phyloP scores from a whole-genome alignment of 805 yeast genomes.

The Tetrapisispora nanseiensis region DNA sequence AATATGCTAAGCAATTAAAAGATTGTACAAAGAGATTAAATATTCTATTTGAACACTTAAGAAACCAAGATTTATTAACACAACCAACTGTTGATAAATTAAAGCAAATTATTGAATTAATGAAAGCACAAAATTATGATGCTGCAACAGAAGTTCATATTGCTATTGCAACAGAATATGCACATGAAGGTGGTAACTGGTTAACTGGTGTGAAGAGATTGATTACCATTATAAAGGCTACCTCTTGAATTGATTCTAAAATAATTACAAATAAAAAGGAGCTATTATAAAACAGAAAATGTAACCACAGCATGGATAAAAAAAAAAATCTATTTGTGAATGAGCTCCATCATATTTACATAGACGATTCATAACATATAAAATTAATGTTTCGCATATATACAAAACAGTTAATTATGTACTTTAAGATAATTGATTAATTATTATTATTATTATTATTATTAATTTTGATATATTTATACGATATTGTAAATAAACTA shows the following conservation, averaged over 20 bases:
- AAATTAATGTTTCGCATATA: neutral
- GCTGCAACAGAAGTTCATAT: conserved; percentile 48
- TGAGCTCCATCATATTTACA: too few relatives aligned
- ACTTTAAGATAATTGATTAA: neutral
- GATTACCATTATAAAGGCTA: conserved; percentile 59
- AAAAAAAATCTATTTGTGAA: too few relatives aligned
- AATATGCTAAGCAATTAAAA: conserved; percentile 56
- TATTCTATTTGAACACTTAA: conserved; percentile 67
- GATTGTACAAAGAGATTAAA: conserved; percentile 80
- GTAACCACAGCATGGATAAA: too few relatives aligned
- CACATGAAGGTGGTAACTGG: conserved; percentile 84
- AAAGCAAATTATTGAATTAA: conserved; percentile 38
- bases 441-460: too few relatives aligned
- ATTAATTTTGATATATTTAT: too few relatives aligned
- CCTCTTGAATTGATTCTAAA: conserved; percentile 4
- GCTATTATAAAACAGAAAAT: too few relatives aligned
- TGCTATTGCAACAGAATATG: conserved; percentile 52
- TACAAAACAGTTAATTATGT: neutral
- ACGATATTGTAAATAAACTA: too few relatives aligned
- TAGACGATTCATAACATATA: neutral
- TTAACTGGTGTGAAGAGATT: conserved; percentile 83
- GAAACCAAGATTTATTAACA: conserved; percentile 57
- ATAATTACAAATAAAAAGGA: too few relatives aligned
- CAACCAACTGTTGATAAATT: conserved; percentile 46
- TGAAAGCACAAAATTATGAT: conserved; percentile 45